Conservation (phyloP, 2,329 filamentous ascomycete genomes). For the Xylaria sp. region DNA sequence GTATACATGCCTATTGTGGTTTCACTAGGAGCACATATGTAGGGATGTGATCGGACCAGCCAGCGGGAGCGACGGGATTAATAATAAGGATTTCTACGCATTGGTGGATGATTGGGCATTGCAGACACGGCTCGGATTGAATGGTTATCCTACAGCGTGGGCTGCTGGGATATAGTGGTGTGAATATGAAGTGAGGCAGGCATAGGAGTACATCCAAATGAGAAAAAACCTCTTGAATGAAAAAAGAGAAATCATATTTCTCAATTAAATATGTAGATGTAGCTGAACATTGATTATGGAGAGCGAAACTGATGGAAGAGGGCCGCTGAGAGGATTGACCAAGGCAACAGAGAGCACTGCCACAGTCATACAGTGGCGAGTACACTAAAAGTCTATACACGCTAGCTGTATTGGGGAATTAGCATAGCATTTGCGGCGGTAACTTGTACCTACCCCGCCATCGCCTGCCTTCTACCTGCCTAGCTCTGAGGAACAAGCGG, state of each 20-base stretch:
- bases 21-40: slow-evolving; percentile 7
- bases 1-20: slow-evolving; percentile 32
- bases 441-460: slow-evolving; percentile 7
- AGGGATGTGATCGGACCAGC: slow-evolving; percentile 9
- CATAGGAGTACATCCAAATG: slow-evolving; percentile 3
- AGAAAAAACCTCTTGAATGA: background rate
- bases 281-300: no score
- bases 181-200: background rate
- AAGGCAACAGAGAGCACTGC: slow-evolving; percentile 7
- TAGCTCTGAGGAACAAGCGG: slow-evolving; percentile 21
- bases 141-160: background rate
- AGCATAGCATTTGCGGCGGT: background rate
- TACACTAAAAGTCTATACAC: background rate
- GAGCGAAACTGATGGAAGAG: slow-evolving; percentile 34
- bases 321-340: slow-evolving; percentile 28
- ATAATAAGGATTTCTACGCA: slow-evolving; percentile 21
- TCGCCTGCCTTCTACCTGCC: background rate
- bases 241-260: background rate
- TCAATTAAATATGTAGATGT: background rate
- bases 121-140: slow-evolving; percentile 3
- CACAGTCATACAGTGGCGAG: background rate
- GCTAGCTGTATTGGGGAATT: background rate
- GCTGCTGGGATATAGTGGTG: background rate
- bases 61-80: slow-evolving; percentile 13
- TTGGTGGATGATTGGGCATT: background rate